Evolutionary conservation across 805 yeast genomes (phyloP).

Genomic region (Candida quercuum): DNA sequence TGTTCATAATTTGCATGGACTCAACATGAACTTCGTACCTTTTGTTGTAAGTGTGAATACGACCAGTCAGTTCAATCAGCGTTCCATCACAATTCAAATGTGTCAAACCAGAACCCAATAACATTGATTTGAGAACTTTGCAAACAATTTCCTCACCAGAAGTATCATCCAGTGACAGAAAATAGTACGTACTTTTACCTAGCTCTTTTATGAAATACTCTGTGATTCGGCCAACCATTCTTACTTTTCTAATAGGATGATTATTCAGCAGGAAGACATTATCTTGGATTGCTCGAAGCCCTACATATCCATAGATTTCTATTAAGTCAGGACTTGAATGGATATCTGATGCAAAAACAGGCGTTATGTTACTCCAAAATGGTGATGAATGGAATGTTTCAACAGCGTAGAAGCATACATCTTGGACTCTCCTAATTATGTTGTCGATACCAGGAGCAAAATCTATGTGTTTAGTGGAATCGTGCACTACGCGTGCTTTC

Average conservation of each 20-base stretch:
- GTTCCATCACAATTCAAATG: constrained; percentile 20
- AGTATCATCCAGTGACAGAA: constrained; percentile 27
- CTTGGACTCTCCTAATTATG: constrained; percentile 21
- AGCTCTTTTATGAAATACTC: constrained; percentile 23
- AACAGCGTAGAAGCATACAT: constrained; percentile 29
- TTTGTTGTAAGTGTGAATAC: constrained; percentile 9
- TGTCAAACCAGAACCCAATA: constrained; percentile 19
- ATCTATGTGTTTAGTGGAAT: constrained; percentile 4
- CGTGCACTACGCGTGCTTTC: constrained; percentile 2
- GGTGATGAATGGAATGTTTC: constrained; percentile 29
- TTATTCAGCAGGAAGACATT: constrained; percentile 31
- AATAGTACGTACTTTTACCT: constrained; percentile 12
- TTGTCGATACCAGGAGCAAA: constrained; percentile 24
- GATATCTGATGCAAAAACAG: constrained; percentile 29
- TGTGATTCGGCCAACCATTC: constrained; percentile 31
- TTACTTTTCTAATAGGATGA: constrained; percentile 35
- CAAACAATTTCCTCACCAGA: constrained; percentile 24
- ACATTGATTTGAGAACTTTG: constrained; percentile 18
- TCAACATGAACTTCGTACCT: constrained; percentile 28
- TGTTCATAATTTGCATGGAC: constrained; percentile 18
- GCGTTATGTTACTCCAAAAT: constrained; percentile 23
- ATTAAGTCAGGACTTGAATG: constrained; percentile 13
- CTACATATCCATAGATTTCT: constrained; percentile 24
- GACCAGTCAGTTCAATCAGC: constrained; percentile 26
- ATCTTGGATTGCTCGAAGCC: constrained; percentile 9